Evolutionary conservation across 495 filamentous ascomycete genomes (phyloP).

Genomic region (Hamigera avellanea): DNA sequence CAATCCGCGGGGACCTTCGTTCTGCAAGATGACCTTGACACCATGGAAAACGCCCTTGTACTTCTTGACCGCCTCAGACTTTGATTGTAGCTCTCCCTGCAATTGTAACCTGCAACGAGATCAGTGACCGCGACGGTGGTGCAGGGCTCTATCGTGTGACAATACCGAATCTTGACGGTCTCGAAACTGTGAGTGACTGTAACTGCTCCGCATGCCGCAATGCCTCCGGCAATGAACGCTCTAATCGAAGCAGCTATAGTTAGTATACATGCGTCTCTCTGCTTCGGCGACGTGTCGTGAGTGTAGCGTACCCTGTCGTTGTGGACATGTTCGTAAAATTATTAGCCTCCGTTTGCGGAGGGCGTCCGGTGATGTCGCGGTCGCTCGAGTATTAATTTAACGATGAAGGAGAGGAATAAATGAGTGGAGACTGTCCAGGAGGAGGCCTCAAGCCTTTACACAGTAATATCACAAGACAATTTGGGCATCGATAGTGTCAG

Average conservation of each 20-base stretch:
- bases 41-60: conserved; percentile 93
- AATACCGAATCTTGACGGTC: conserved; percentile 95
- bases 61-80: conserved; percentile 67
- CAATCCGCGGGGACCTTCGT: conserved; percentile 78
- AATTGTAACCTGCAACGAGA: conserved; percentile 64
- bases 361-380: too few species aligned
- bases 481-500: too few species aligned
- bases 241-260: conserved; percentile 22
- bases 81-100: conserved; percentile 88
- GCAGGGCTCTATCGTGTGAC: conserved; percentile 7
- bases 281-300: not conserved
- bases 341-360: not conserved
- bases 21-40: conserved; percentile 77
- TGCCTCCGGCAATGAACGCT: conserved; percentile 85
- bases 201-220: conserved; percentile 93
- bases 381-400: too few species aligned
- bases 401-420: not conserved
- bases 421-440: not conserved
- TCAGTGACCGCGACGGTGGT: not conserved
- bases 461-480: too few species aligned
- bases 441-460: too few species aligned
- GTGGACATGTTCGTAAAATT: conserved; percentile 33
- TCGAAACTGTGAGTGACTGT: conserved; percentile 98
- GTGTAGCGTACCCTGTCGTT: conserved; percentile 34
- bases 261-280: too few species aligned